phyloP scores from a whole-genome alignment of 176 grass and related monocot species.

The Puccinellia tenuiflora region DNA sequence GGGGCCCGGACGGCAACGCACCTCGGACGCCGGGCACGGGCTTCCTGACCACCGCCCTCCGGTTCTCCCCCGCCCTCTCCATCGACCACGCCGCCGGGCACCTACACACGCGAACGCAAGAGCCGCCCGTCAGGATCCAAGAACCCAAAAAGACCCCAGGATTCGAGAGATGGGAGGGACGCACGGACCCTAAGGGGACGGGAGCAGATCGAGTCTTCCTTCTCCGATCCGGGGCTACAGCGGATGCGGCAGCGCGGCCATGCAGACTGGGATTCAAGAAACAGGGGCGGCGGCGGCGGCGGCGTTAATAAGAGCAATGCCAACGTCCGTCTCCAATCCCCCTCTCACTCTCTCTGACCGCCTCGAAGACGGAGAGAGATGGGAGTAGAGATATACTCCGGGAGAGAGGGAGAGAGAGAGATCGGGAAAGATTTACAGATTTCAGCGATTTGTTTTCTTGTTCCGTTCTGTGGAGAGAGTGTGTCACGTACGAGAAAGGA shows the following conservation, averaged over 20 bases:
- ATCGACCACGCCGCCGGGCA: constrained; percentile 33
- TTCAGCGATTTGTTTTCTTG: neutral
- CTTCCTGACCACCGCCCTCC: constrained; percentile 13
- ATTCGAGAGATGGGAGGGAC: neutral
- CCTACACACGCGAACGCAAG: neutral
- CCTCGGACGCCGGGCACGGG: constrained; percentile 28
- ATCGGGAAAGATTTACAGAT: constrained; percentile 10
- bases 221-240: constrained; percentile 8
- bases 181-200: neutral
- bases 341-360: neutral
- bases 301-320: constrained; percentile 24
- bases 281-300: constrained; percentile 8
- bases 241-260: neutral
- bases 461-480: neutral
- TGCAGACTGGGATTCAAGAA: neutral
- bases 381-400: constrained; percentile 2
- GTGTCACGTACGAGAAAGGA: constrained; percentile 26
- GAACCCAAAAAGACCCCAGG: no score
- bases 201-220: neutral
- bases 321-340: constrained; percentile 29
- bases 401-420: neutral
- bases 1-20: neutral
- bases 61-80: constrained; percentile 56
- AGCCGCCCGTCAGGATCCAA: constrained; percentile 23
- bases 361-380: neutral